These are phyloP conservation scores for Coemansia sp. DNA, from an alignment of 192 early-diverging fungal genomes.

Conservation along the genomic window DNA sequence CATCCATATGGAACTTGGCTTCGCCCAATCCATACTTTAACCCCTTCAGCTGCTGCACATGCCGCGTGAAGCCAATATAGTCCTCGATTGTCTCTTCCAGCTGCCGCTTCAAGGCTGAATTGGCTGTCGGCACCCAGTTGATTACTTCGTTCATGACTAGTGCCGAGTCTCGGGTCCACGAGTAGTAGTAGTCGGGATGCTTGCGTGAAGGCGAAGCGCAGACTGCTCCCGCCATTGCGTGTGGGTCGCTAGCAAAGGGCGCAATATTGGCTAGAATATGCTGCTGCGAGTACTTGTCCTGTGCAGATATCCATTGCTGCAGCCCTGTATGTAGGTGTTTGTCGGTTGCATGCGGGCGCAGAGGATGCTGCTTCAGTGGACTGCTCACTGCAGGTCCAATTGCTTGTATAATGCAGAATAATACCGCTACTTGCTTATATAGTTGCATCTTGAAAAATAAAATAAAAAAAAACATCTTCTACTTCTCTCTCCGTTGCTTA, in stretches of 20 bases:
- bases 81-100: conserved; percentile 9
- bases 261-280: conserved; percentile 39
- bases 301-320: conserved; percentile 16
- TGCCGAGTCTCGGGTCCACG: conserved; percentile 69
- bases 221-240: conserved; percentile 37
- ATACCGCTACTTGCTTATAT: not conserved
- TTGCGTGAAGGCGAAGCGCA: conserved; percentile 47
- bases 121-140: conserved; percentile 7
- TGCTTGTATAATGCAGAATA: not conserved
- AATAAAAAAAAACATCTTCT: too few species aligned
- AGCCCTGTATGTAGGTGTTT: not conserved
- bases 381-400: not conserved
- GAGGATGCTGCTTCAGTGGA: not conserved
- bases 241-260: conserved; percentile 15
- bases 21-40: conserved; percentile 55
- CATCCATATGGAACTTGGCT: conserved; percentile 64
- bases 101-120: not conserved
- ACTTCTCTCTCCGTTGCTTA: too few species aligned
- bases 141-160: conserved; percentile 58
- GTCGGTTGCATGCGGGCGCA: not conserved
- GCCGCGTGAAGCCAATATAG: conserved; percentile 30
- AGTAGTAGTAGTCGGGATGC: conserved; percentile 70
- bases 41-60: conserved; percentile 13
- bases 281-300: conserved; percentile 1
- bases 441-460: too few species aligned